Percentiles rank a stretch among this genome's conserved stretches.
phyloP scores from a whole-genome alignment of 495 filamentous ascomycete genomes.

The Hypomontagnella monticulosa region DNA sequence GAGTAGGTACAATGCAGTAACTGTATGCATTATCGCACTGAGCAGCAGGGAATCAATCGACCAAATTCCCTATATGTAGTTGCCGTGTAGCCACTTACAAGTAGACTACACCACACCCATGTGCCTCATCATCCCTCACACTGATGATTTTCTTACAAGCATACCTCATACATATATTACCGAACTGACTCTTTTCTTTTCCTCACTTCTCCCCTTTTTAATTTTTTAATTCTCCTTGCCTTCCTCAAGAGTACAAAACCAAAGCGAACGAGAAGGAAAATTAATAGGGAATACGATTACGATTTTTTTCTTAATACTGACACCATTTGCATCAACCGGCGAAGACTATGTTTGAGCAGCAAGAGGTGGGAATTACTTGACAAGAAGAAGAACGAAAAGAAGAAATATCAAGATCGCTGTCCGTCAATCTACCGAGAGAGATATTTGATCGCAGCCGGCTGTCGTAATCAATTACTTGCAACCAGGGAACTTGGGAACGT shows the following conservation, averaged over 20 bases:
- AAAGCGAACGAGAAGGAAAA: background rate
- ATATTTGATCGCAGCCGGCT: background rate
- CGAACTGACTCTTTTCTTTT: too few relatives aligned
- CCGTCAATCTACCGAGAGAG: slow-evolving; percentile 1
- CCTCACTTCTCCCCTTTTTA: background rate
- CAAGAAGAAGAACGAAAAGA: background rate
- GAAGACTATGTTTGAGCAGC: slow-evolving; percentile 13
- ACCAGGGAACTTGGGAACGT: too few relatives aligned
- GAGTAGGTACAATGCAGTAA: background rate
- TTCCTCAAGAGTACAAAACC: background rate
- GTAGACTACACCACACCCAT: too few relatives aligned
- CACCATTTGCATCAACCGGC: background rate
- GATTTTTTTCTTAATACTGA: background rate
- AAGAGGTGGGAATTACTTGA: slow-evolving; percentile 18
- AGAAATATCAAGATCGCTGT: slow-evolving; percentile 3
- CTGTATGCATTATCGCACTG: background rate
- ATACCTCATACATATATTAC: too few relatives aligned
- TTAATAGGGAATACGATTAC: background rate
- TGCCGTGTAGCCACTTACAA: too few relatives aligned
- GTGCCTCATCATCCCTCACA: too few relatives aligned
- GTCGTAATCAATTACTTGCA: too few relatives aligned
- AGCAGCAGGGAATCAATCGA: background rate
- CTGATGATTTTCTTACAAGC: too few relatives aligned
- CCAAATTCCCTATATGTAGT: too few relatives aligned
- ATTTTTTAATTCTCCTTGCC: background rate